These are phyloP conservation scores for Ambrosiella xylebori DNA, from an alignment of 2,329 filamentous ascomycete genomes.

Conservation along the genomic window DNA sequence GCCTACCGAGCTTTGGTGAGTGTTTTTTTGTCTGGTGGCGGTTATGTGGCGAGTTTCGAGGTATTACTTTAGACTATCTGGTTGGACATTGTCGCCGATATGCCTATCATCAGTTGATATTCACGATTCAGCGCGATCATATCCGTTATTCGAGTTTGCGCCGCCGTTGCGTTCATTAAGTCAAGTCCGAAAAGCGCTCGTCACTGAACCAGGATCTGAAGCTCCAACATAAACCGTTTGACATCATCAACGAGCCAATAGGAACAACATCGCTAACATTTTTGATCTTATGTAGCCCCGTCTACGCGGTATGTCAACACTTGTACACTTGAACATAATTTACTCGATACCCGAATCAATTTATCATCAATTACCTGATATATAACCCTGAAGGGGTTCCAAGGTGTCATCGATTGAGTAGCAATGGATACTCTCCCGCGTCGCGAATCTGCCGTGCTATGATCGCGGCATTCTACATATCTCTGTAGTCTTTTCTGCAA, in stretches of 20 bases:
- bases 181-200: neutral
- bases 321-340: conserved; percentile 14
- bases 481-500: no score
- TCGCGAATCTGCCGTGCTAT: neutral
- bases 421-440: no score
- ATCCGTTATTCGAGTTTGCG: neutral
- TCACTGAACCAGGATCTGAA: neutral
- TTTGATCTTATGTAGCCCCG: conserved; percentile 46
- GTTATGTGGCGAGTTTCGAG: neutral
- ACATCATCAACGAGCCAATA: neutral
- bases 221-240: neutral
- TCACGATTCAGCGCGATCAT: neutral
- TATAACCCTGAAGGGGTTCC: neutral
- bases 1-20: conserved; percentile 70
- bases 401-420: neutral
- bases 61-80: neutral
- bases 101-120: neutral
- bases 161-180: neutral
- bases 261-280: conserved; percentile 2
- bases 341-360: neutral
- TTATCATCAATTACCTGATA: neutral
- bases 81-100: neutral
- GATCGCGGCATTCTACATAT: no score
- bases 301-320: conserved; percentile 80
- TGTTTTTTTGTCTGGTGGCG: conserved; percentile 18